Base-by-base conservation (phyloP, 2,329 filamentous ascomycete genomes). In the Venturiaceae sp. region DNA sequence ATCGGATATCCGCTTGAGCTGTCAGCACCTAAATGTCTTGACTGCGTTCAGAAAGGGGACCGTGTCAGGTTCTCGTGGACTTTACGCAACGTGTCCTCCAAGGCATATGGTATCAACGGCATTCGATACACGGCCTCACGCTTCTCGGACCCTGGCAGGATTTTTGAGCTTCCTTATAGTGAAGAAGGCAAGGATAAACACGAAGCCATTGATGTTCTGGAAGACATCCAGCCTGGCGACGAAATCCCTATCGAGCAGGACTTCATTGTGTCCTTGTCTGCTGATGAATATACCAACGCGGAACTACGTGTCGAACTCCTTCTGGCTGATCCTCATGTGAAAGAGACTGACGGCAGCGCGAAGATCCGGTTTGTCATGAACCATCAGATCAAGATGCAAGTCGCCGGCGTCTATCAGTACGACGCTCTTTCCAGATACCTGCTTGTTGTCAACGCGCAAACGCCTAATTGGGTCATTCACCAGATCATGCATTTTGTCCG, bases 81-180 rank as follows among this genome's bases (percentile, higher is more conserved):
- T 8, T 55, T 60, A 41, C 33, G 58, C 39, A 64, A 64, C 37
- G 57, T 59, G 33, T 63, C 61, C 32, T 58, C 58, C 21, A 63
- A 63, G 53, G 16, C 60, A 5, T 63, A 64, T n/a, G n/a, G n/a
- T n/a, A n/a, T n/a, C n/a, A n/a, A n/a, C 46, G 62, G 61, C 16
- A 57, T 58, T 34, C 61, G 62, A 8, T 32, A 39, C 21, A 50
- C 47, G 2, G 61, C 53, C 19, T 61, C 61, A 2, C 50, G 57
- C 21, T 26, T 63, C 8, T 57, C 57, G 7, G 61, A 64, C 33
- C 61, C 61, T 13, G 39, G 53, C 16, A 32, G 57, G 2, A 52
- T 62, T 28, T 63, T 64, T 47, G 57, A 55, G 26, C 58, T 64
- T 19, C 11, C 46, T 13, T 53, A 47, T 16, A 44, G 59, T 41